Conservation (phyloP, 805 yeast genomes). For the Saccharomycopsis malanga region DNA sequence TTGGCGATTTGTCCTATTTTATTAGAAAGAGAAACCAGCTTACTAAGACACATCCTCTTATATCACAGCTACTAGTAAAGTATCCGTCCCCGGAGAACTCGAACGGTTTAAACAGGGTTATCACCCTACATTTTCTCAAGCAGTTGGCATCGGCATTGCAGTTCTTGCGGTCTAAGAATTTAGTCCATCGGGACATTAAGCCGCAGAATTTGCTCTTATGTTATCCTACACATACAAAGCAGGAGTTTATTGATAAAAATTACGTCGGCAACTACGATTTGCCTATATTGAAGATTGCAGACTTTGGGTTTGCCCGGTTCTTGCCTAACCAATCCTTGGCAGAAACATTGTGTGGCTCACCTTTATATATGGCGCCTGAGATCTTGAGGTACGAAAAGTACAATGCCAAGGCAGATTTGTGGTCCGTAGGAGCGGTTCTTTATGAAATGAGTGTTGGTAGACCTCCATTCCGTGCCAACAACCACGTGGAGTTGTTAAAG, state of each 20-base stretch:
- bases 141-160: conserved; percentile 80
- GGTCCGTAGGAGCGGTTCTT: conserved; percentile 97
- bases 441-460: conserved; percentile 95
- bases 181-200: conserved; percentile 92
- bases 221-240: conserved; percentile 67
- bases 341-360: conserved; percentile 95
- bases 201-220: conserved; percentile 82
- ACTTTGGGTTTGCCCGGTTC: conserved; percentile 95
- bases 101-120: conserved; percentile 70
- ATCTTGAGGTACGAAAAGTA: conserved; percentile 89
- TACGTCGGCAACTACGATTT: conserved; percentile 80
- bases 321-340: conserved; percentile 92
- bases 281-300: conserved; percentile 90
- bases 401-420: conserved; percentile 93
- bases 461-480: conserved; percentile 92
- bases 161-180: conserved; percentile 73
- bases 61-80: conserved; percentile 65
- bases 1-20: conserved; percentile 88
- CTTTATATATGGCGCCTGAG: conserved; percentile 98
- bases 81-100: conserved; percentile 77
- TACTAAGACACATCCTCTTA: conserved; percentile 66
- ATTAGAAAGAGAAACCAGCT: conserved; percentile 72
- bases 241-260: conserved; percentile 46
- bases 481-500: conserved; percentile 82
- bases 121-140: conserved; percentile 78